Evolutionary conservation across 495 filamentous ascomycete genomes (phyloP).

Genomic region (Daldinia decipiens): DNA sequence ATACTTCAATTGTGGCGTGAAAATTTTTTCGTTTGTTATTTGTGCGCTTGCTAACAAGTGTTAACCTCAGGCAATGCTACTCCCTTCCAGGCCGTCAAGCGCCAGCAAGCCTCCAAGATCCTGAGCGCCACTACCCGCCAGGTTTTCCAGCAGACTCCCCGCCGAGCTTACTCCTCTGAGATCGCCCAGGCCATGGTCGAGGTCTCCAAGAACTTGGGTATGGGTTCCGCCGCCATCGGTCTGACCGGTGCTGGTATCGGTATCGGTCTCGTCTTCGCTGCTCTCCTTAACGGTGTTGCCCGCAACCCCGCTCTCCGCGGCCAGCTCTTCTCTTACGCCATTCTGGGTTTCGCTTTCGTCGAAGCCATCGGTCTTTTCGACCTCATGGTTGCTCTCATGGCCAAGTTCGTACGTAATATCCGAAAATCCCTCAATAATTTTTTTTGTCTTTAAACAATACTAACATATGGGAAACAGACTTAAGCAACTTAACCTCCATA

Average conservation of each 20-base stretch:
- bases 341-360: slow-evolving; percentile 93
- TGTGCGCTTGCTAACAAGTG: slow-evolving; percentile 44
- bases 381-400: slow-evolving; percentile 92
- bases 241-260: slow-evolving; percentile 91
- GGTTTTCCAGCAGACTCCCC: slow-evolving; percentile 68
- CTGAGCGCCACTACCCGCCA: slow-evolving; percentile 71
- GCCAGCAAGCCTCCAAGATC: slow-evolving; percentile 71
- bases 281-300: slow-evolving; percentile 83
- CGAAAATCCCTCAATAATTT: slow-evolving; percentile 21
- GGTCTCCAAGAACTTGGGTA: slow-evolving; percentile 88
- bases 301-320: slow-evolving; percentile 90
- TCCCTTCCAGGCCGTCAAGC: slow-evolving; percentile 72
- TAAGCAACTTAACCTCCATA: slow-evolving; percentile 48
- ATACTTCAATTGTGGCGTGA: slow-evolving; percentile 17
- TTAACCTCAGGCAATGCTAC: slow-evolving; percentile 54
- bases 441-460: slow-evolving; percentile 2
- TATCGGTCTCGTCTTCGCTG: slow-evolving; percentile 91
- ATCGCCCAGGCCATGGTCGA: slow-evolving; percentile 85
- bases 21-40: slow-evolving; percentile 17
- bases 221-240: slow-evolving; percentile 87
- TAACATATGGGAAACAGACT: slow-evolving; percentile 33
- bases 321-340: slow-evolving; percentile 93
- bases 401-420: slow-evolving; percentile 69
- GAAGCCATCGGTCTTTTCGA: slow-evolving; percentile 94
- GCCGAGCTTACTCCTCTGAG: slow-evolving; percentile 81